Conservation (phyloP, 2,329 filamentous ascomycete genomes). For the Epichloe glyceriae region DNA sequence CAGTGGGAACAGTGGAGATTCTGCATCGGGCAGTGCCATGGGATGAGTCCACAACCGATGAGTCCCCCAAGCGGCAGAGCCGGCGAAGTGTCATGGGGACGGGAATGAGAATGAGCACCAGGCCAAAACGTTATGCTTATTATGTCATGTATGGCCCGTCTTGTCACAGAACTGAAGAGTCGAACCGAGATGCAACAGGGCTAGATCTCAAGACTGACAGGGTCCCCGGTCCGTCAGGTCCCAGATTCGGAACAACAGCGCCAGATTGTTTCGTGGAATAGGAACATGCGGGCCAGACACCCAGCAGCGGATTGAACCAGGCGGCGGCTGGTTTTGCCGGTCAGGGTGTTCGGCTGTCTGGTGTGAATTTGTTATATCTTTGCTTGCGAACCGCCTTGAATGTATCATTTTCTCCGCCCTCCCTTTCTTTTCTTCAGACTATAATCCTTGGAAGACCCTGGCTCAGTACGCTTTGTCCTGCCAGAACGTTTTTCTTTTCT, state of each 20-base stretch:
- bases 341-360: too few relatives aligned
- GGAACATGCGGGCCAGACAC: slow-evolving; percentile 2
- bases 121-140: slow-evolving; percentile 12
- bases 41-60: neutral
- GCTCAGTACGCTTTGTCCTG: slow-evolving; percentile 15
- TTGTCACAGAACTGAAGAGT: slow-evolving; percentile 9
- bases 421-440: slow-evolving; percentile 7
- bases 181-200: slow-evolving; percentile 15
- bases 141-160: slow-evolving; percentile 1
- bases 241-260: slow-evolving; percentile 9
- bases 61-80: too few relatives aligned
- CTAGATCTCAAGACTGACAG: slow-evolving; percentile 14
- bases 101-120: slow-evolving; percentile 6
- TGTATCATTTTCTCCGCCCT: neutral
- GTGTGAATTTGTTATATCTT: slow-evolving; percentile 7
- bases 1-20: neutral
- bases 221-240: slow-evolving; percentile 6
- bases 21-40: neutral
- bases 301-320: neutral
- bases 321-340: neutral
- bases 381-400: slow-evolving; percentile 2
- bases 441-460: neutral
- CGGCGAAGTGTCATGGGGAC: neutral
- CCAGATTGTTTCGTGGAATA: slow-evolving; percentile 11
- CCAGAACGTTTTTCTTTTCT: slow-evolving; percentile 7